Base-by-base conservation (phyloP, 495 filamentous ascomycete species). In the Xylaria scruposa region DNA sequence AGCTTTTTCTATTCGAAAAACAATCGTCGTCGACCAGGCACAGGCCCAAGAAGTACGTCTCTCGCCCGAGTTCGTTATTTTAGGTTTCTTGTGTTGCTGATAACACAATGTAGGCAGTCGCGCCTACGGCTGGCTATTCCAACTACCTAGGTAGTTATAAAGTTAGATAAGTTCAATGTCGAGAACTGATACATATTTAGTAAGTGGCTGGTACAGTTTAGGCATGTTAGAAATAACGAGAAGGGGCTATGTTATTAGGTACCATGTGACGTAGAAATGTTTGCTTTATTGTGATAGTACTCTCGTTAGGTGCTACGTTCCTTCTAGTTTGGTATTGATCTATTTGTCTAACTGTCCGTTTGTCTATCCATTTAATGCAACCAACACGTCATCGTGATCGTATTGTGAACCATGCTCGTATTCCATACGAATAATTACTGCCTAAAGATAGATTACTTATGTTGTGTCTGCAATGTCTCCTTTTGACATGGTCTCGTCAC, bases 401-500 rank as follows among this genome's bases (percentile, higher is more conserved):
- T 17, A 56, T 31, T 44, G 29, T 26, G 54, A n/a, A n/a, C 29
- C 17, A 9, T 60, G 29, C n/a, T 33, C 26, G 4, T 61, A 9
- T 19, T 51, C 56, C 15, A 26, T n/a, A 19, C 9, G 24, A 15
- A 15, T 59, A n/a, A n/a, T n/a, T n/a, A 26, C n/a, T 38, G 12
- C 31, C 38, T 82, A 3, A 9, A 70, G n/a, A 29, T 40, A 70
- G n/a, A 29, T 40, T 49, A 33, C 19, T 44, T 17, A 56, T 38
- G 17, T 19, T 58, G 33, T 24, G 51, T 72, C 70, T 21, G 33
- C 29, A 56, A n/a, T 13, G 24, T 53, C 42, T 17, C 33, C 29
- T 51, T 61, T 67, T 17, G 15, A 40, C 31, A 36, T 73, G 8
- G 58, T 47, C 67, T 46, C 70, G 33, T 56, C 73, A 8, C 76